Evolutionary conservation across 2,329 filamentous ascomycete species (phyloP), one percentile per base, ranked within the genome.

Genomic region (Macrophomina phaseolina): DNA sequence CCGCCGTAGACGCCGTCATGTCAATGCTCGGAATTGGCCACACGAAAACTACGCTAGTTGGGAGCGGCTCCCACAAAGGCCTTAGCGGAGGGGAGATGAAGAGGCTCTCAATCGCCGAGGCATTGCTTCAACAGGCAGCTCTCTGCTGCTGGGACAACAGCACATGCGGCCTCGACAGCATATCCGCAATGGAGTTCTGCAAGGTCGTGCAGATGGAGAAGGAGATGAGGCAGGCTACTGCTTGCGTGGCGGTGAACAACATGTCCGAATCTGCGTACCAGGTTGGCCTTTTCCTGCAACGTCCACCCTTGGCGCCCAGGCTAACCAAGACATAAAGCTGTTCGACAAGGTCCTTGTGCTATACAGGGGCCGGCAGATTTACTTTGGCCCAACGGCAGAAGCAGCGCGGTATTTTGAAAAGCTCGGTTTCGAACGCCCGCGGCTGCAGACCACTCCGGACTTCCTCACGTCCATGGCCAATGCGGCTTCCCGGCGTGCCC

Each of bases 101-200:
- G 79, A 86, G 91, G 72, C 91, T 94, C 18, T 89, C 87, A 36
- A 91, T 93, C 67, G 90, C 89, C 1, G 91, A 94, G 78, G 90
- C 90, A 71, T 83, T 89, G 68, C 79, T 91, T 3, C 86, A 87
- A 1, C 81, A 82, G 18, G 83, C 84, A 0, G 82, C 82, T 0
- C 74, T 86, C 0, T 87, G 90, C 73, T 89, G 87, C 68, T 93
- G 91, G 90, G 91, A 91, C 73, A 91, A 91, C 80, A 87, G 84
- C 48, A 91, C 89, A n/a, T 83, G 89, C 76, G 89, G 89, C 75
- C 81, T 91, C 28, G 89, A 91, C 77, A 88, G 84, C 18, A 89
- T 88, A 75, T 91, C 90, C 76, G 89, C 89, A 38, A 82, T 91
- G 66, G 88, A 90, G 75, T 91, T 91, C 73, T 87, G 85, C 77